These are phyloP conservation scores for Jatropha multifida DNA, from an alignment of 441 rosid genomes.

Conservation along the genomic window DNA sequence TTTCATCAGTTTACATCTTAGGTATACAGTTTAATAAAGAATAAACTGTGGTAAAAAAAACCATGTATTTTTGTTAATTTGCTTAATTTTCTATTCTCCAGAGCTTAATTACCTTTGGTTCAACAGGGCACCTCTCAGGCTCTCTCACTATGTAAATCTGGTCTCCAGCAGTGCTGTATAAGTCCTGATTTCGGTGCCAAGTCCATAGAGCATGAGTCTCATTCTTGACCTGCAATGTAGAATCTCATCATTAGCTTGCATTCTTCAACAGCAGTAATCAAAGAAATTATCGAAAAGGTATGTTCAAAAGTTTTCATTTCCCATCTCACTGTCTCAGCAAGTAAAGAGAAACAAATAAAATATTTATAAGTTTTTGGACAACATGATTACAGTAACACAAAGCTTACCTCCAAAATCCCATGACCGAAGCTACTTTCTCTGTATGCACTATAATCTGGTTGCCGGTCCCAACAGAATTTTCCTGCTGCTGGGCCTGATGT, in stretches of 20 bases:
- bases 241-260: neutral
- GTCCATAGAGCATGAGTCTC: slow-evolving; percentile 87
- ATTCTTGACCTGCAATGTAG: slow-evolving; percentile 59
- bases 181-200: slow-evolving; percentile 78
- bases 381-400: neutral
- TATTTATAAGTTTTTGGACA: neutral
- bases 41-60: neutral
- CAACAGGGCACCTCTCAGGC: slow-evolving; percentile 43
- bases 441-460: slow-evolving; percentile 84
- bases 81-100: slow-evolving; percentile 4
- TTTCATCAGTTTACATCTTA: neutral
- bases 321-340: neutral
- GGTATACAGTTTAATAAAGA: neutral
- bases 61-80: neutral
- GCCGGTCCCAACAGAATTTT: slow-evolving; percentile 63
- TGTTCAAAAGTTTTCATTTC: neutral
- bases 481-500: slow-evolving; percentile 64
- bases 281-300: neutral
- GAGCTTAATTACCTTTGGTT: slow-evolving; percentile 25
- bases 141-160: slow-evolving; percentile 69
- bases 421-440: slow-evolving; percentile 92
- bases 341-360: neutral
- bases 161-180: slow-evolving; percentile 44
- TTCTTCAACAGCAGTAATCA: neutral
- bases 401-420: slow-evolving; percentile 70